Base-by-base conservation (phyloP, 129 eudicot genomes). In the Flaveria bidentis region DNA sequence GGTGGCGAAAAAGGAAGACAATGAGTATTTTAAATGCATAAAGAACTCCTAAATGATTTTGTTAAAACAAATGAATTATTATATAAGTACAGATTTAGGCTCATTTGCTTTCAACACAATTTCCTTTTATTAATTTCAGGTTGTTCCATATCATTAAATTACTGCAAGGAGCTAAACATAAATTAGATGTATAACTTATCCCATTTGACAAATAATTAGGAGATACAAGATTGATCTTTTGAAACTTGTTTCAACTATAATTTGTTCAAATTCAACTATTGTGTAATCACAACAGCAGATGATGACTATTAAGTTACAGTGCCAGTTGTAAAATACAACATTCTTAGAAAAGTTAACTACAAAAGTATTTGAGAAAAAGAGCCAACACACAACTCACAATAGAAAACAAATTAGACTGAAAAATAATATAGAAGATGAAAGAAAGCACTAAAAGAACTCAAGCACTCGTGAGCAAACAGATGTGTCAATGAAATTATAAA, bases 321-420 rank as follows among this genome's bases (percentile, higher is more conserved):
- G 55, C 18, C 47, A 10, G 46, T 42, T 55, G 2, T 22, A 10
- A 15, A 63, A 50, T 51, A 76, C 39, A 50, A 36, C 42, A 65
- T 52, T 47, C 12, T 63, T 76, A 64, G 52, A 76, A 39, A 49
- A 28, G 13, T 47, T 46, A 47, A 22, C 50, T 26, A 65, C 53
- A 66, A n/a, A 57, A 30, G n/a, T 67, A 13, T 73, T 36, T 73
- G 49, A 73, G 67, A 73, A 55, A 71, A 56, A 44, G 20, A 73
- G 36, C 17, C 58, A 44, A 44, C 65, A 18, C 15, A 60, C 46
- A 77, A 18, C 25, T 13, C 50, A 30, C 47, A 73, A 22, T 7
- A 15, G 77, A 13, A 49, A 52, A 77, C 75, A 56, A 44, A 60
- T 44, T 66, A 69, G 60, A 71, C 78, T 70, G 33, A 14, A 36